Evolutionary conservation across 2,329 filamentous ascomycete genomes (phyloP), one percentile per base, ranked within the genome.

Genomic region (Metarhizium humberi): DNA sequence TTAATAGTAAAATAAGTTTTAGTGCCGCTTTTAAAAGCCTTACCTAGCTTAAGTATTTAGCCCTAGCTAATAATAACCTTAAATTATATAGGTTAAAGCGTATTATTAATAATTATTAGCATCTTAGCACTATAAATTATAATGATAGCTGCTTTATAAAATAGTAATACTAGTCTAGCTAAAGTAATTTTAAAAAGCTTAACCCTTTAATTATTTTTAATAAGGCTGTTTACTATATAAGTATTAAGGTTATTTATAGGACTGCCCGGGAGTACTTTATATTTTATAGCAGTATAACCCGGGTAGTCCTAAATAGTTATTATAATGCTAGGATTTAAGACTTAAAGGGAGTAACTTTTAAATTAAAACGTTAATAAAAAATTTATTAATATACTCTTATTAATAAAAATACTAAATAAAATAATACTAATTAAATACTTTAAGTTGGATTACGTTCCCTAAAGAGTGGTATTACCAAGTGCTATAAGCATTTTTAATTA

Each of bases 171-270:
- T 0, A 83, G 82, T 0, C 83, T 83, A 14, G 73, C 77, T 16
- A 85, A 61, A 0, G 82, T 85, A 32, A 85, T 80, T 60, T 87
- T 83, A 0, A 87, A 66, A 0, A 73, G 75, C 63, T 84, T 83
- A 3, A 67, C 73, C 0, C 72, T 73, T 0, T 71, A 63, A 0
- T 72, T 59, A 53, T 86, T 86, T 0, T 80, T 81, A 0, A 80
- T 81, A 1, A 86, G 71, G 20, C 78, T 69, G 58, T 86, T 87
- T 2, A 79, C 82, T 32, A 84, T 71, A 29, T 76, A 75, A 49
- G 80, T 78, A 1, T 78, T 74, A 18, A 85, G 63, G 1, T 75
- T 71, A 61, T 85, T 82, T 81, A 85, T 85, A 0, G 83, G 80
- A 0, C 83, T 82, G 4, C 76, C 74, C 36, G 82, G 78, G 5